Conservation (phyloP, 192 early-diverging fungal species). For the Backusella luteola region DNA sequence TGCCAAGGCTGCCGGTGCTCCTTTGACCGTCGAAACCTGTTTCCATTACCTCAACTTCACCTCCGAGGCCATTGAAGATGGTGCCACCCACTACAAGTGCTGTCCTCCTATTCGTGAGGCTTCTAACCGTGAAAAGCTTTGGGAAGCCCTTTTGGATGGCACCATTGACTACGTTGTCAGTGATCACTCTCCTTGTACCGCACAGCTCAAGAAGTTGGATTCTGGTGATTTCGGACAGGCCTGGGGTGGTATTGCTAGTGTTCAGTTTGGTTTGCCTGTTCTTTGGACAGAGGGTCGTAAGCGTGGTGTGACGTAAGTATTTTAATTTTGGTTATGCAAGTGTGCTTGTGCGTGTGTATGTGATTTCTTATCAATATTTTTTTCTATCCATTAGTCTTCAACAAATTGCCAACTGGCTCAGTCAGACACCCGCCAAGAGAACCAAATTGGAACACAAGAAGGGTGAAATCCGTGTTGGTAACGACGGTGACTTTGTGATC, state of each 20-base stretch:
- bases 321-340: background rate
- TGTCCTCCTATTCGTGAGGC: conserved; percentile 79
- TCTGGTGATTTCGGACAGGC: conserved; percentile 74
- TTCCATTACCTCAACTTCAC: conserved; percentile 76
- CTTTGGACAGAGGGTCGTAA: conserved; percentile 74
- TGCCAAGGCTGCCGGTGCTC: conserved; percentile 67
- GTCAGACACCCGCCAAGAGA: conserved; percentile 63
- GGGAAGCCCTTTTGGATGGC: conserved; percentile 74
- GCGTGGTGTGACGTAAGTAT: conserved; percentile 56
- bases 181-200: conserved; percentile 82
- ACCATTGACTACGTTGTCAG: conserved; percentile 81
- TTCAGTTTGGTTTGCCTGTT: conserved; percentile 77
- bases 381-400: conserved; percentile 22
- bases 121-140: conserved; percentile 65
- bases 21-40: conserved; percentile 80
- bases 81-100: conserved; percentile 82
- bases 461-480: conserved; percentile 65
- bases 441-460: conserved; percentile 60
- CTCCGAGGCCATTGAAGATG: conserved; percentile 63
- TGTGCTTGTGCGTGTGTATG: background rate
- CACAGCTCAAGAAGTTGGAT: conserved; percentile 69
- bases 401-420: conserved; percentile 51
- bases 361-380: background rate
- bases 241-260: conserved; percentile 81
- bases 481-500: conserved; percentile 78